phyloP scores from a whole-genome alignment of 2,329 filamentous ascomycete species.

The Fusarium coffeatum region DNA sequence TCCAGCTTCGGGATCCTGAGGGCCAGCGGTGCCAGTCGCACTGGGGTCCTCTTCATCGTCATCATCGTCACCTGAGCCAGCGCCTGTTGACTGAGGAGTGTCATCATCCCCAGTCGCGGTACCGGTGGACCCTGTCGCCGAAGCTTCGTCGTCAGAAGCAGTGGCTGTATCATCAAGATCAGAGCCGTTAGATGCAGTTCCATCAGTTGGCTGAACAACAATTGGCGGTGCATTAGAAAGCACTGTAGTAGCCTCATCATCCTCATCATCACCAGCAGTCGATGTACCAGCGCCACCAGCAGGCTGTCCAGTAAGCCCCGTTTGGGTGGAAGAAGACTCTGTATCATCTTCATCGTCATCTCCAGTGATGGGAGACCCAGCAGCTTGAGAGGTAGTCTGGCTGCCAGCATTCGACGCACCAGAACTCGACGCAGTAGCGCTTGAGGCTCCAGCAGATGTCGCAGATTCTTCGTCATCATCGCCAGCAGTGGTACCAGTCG shows the following conservation, averaged over 20 bases:
- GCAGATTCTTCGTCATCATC: accelerated
- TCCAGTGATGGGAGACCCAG: not conserved
- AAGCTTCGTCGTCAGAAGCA: not conserved
- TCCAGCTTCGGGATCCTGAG: not conserved
- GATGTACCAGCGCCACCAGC: not conserved
- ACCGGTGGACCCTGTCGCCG: not conserved
- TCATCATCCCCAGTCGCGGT: not conserved
- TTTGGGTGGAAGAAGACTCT: not conserved
- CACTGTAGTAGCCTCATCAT: not conserved
- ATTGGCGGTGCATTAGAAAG: not conserved
- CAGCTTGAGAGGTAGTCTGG: not conserved
- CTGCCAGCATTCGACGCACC: too few species aligned
- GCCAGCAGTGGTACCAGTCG: not conserved
- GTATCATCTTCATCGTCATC: too few species aligned
- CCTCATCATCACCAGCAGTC: accelerated
- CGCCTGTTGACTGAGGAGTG: not conserved
- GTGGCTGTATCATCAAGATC: accelerated
- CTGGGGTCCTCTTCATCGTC: not conserved
- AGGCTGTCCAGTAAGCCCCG: not conserved
- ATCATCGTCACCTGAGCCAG: not conserved
- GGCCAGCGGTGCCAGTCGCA: not conserved
- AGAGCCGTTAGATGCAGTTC: not conserved
- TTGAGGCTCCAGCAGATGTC: not conserved
- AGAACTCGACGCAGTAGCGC: not conserved
- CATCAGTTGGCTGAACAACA: not conserved